These are phyloP conservation scores for Chaetomium sp. DNA, from an alignment of 2,329 filamentous ascomycete species.

Conservation along the genomic window DNA sequence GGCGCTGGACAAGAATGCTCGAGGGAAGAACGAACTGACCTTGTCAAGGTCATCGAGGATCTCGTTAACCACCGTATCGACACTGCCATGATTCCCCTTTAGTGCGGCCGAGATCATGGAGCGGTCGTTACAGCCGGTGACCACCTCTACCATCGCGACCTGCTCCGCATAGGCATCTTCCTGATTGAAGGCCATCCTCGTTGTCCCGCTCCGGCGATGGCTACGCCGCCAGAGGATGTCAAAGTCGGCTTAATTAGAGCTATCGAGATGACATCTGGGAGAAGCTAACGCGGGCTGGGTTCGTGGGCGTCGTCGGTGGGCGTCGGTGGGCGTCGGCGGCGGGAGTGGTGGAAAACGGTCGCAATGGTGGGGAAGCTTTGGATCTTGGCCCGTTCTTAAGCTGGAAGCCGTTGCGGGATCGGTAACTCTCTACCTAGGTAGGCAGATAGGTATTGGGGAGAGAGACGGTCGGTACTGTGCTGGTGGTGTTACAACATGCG, in stretches of 20 bases:
- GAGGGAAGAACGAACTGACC: constrained; percentile 39
- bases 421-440: not conserved
- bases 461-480: not conserved
- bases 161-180: not conserved
- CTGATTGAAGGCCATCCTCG: constrained; percentile 25
- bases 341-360: not conserved
- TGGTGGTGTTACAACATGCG: not conserved
- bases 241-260: not conserved
- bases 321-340: not conserved
- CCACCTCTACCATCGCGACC: constrained; percentile 16
- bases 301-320: not conserved
- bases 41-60: constrained; percentile 54
- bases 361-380: constrained; percentile 2
- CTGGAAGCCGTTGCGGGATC: not conserved
- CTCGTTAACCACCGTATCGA: constrained; percentile 53
- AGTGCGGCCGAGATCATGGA: constrained; percentile 26
- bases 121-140: constrained; percentile 21
- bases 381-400: not conserved
- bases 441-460: not conserved
- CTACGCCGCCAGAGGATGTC: constrained; percentile 10
- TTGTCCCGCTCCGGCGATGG: constrained; percentile 1
- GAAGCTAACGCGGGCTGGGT: not conserved
- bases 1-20: constrained; percentile 12
- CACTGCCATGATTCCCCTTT: constrained; percentile 50
- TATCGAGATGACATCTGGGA: constrained; percentile 17